Conservation (phyloP, 2,329 filamentous ascomycete species). For the Fusarium transvaalense region DNA sequence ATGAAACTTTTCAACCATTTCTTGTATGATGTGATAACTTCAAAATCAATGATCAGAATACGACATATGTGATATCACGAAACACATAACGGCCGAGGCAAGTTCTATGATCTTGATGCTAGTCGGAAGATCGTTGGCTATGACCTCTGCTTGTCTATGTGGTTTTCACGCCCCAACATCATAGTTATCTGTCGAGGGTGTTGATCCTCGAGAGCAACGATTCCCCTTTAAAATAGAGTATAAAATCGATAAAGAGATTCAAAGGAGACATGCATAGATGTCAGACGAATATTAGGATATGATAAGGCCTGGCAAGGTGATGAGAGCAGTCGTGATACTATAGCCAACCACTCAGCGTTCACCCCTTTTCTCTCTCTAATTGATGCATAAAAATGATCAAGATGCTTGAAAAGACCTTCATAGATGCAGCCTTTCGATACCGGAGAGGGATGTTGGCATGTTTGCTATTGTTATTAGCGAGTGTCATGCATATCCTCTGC, state of each 20-base stretch:
- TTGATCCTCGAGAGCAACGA: neutral
- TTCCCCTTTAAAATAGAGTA: neutral
- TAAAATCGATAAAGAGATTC: no score
- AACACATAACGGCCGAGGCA: fast-evolving
- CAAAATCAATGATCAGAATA: neutral
- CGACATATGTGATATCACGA: no score
- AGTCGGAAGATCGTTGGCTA: no score
- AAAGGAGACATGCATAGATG: neutral
- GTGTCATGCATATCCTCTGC: neutral
- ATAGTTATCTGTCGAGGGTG: neutral
- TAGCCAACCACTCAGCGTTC: neutral
- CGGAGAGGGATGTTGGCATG: neutral
- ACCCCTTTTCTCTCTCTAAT: neutral
- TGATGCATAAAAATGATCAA: neutral
- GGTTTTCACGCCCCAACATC: no score
- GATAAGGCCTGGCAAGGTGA: neutral
- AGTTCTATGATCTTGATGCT: neutral
- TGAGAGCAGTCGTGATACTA: neutral
- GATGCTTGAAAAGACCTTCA: neutral
- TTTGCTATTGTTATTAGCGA: neutral
- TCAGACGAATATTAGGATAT: neutral
- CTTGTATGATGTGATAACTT: neutral
- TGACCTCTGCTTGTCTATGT: neutral
- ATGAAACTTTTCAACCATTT: neutral
- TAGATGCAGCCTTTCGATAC: neutral